Evolutionary conservation across 441 rosid genomes (phyloP).

Genomic region (Hura crepitans): DNA sequence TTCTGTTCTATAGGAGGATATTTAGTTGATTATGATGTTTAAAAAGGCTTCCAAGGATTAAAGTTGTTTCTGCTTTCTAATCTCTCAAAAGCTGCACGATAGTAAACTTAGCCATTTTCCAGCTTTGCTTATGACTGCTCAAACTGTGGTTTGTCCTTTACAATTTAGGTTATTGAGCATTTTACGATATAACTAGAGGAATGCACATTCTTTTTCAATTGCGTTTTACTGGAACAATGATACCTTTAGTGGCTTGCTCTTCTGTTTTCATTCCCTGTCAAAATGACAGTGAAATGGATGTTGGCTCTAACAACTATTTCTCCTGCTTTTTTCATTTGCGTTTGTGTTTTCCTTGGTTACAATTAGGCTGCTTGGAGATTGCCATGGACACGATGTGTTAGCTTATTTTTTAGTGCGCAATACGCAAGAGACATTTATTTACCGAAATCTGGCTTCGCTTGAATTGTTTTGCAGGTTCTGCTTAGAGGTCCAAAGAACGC

Average conservation of each 20-base stretch:
- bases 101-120: neutral
- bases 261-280: too few relatives aligned
- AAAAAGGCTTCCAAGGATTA: neutral
- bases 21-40: neutral
- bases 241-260: neutral
- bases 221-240: neutral
- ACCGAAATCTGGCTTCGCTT: neutral
- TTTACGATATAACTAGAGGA: neutral
- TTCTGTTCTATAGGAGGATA: neutral
- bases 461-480: slow-evolving; percentile 46
- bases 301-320: neutral
- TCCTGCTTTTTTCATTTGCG: slow-evolving; percentile 5
- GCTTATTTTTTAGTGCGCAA: too few relatives aligned
- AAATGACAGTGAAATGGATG: neutral
- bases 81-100: neutral
- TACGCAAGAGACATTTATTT: neutral
- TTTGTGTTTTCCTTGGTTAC: neutral
- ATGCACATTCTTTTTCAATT: neutral
- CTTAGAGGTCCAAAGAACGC: slow-evolving; percentile 94
- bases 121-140: neutral
- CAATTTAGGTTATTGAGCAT: neutral
- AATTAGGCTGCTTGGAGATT: too few relatives aligned
- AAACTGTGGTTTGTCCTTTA: neutral
- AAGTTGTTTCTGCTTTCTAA: neutral
- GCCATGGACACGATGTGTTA: too few relatives aligned